A percentile compares a stretch with the other conserved stretches of the same genome.
phyloP scores from a whole-genome alignment of 306 rosid genomes.

The Castanea mollissima region DNA sequence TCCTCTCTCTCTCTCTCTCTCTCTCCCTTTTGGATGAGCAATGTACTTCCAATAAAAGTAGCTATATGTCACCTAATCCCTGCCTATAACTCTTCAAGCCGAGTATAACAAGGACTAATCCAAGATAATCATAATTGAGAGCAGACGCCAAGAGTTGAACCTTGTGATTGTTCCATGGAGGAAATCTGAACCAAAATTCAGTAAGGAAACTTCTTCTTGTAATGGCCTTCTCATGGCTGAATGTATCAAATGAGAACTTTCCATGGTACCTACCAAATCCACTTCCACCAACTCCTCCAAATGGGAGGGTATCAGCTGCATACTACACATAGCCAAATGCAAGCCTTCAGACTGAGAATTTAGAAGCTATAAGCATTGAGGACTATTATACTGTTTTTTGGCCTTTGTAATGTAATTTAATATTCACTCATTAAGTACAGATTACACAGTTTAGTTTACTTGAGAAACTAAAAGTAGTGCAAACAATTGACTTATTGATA shows the following conservation, averaged over 20 bases:
- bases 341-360: not conserved
- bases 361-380: not conserved
- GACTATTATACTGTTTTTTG: not conserved
- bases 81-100: conserved; percentile 48
- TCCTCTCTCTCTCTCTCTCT: not conserved
- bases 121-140: conserved; percentile 48
- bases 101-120: conserved; percentile 42
- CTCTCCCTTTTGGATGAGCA: not conserved
- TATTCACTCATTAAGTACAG: not conserved
- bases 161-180: conserved; percentile 70
- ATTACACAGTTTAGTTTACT: too few relatives aligned
- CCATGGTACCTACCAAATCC: conserved; percentile 79
- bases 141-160: conserved; percentile 45
- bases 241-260: conserved; percentile 70
- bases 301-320: conserved; percentile 60
- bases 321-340: conserved; percentile 35
- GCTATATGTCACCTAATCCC: not conserved
- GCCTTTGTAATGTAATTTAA: too few relatives aligned
- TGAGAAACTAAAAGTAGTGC: not conserved
- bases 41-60: too few relatives aligned
- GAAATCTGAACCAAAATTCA: conserved; percentile 78
- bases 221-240: conserved; percentile 64
- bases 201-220: conserved; percentile 47
- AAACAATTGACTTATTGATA: not conserved
- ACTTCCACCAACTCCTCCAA: conserved; percentile 82